Evolutionary conservation across 305 asterid species (phyloP), one percentile per base, ranked within the genome.

Genomic region (Salvia sclarea): DNA sequence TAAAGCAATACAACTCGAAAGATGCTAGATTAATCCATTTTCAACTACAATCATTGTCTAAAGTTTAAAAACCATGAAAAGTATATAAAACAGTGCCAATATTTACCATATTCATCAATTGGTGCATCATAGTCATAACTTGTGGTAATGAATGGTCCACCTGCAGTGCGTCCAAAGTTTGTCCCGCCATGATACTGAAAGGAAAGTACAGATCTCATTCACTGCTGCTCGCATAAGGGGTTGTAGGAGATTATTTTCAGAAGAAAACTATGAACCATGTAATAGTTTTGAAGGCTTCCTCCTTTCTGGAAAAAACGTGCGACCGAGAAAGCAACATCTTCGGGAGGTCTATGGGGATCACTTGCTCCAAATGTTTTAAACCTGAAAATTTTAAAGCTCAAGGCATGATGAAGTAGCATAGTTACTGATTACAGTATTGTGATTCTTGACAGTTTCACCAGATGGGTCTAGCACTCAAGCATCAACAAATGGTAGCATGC

Each of bases 61-160:
- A 28, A 45, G 10, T 20, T 58, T 50, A 41, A 59, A 69, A 40
- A 58, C 62, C 38, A 72, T 14, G 66, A 24, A 28, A 66, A 35
- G 61, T 45, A 40, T 43, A 49, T 45, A 55, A 62, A 57, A 48
- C 40, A 61, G 33, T 28, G 18, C 28, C 52, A 58, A 47, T 24
- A 52, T 73, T 71, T 72, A 85, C 98, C 98, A 78, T 92, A 92
- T 86, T 92, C 98, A 73, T 92, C 98, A 68, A 92, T 86, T 61
- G 98, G 98, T 38, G 98, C 98, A 80, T 92, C 95, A 74, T 92
- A 92, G 82, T 92, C 98, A 66, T 92, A 92, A 80, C 98, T 92
- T 57, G 97, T 92, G 76, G 97, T 92, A 66, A 92, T 92, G 81
- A 92, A 90, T 54, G 98, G 98, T 55, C 98, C 98, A 78, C 98